Base-by-base conservation (phyloP, 352 stramenopile genomes). In the Peronospora destructor region DNA sequence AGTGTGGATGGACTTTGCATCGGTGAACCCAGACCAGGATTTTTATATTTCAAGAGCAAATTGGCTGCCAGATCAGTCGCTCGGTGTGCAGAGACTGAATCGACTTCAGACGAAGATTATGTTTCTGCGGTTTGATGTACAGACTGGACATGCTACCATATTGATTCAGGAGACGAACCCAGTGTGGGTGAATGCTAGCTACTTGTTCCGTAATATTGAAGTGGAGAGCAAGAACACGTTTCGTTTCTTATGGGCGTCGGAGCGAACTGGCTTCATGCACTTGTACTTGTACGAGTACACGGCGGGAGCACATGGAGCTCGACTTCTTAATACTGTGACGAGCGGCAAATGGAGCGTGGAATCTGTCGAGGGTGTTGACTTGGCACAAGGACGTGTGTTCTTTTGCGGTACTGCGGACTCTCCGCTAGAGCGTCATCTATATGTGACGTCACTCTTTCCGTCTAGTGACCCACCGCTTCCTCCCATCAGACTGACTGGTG, bases 241-340 rank as follows among this genome's bases (percentile, higher is more conserved):
- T 66, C 95, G 86, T 13, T 98, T 98, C 63, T 71, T 98, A 30
- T 98, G 95, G 87, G 90, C 78, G 9, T 97, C 84, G 1, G 94
- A 98, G 71, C 68, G 91, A 35, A 84, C 71, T 23, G 94, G 94
- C n/a, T 98, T 85, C 59, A 94, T 90, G 73, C 94, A 98, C 50
- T 61, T 98, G 38, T 98, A 98, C 69, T 64, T 98, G 45, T 98
- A 98, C 66, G 93, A 94, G 49, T 97, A 85, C 55, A 64, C 58
- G 29, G 50, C 73, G 25, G 53, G 63, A 17, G 61, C 65, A 3
- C 42, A 49, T 1, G 59, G 44, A 23, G 66, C 74, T 6, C 62
- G 74, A 28, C 52, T 83, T 6, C 44, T 93, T 23, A 76, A 72
- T 0, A 57, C 79, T 29, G 61, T 93, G 19, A 93, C 82, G 30